Evolutionary conservation across 1,139 yeast genomes (phyloP).

Genomic region (Yamadazyma atlantica): DNA sequence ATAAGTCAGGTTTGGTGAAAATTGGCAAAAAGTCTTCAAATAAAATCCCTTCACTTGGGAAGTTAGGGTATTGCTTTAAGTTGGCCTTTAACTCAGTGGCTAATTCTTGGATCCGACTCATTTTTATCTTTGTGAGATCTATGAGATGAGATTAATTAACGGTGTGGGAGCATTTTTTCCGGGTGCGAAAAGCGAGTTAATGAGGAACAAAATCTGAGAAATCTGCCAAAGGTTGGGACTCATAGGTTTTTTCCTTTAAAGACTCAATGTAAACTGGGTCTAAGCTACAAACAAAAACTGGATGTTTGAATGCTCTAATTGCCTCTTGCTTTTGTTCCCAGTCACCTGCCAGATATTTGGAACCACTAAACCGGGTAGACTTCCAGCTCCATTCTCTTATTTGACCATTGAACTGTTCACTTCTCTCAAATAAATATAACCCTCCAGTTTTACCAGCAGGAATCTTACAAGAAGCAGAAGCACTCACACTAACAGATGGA

Average conservation of each 20-base stretch:
- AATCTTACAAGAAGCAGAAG: constrained; percentile 10
- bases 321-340: constrained; percentile 7
- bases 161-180: too few species aligned
- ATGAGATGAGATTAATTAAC: not conserved
- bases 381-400: constrained; percentile 11
- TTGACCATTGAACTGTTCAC: constrained; percentile 4
- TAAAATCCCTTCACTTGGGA: constrained; percentile 88
- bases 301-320: constrained; percentile 12
- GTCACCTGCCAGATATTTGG: constrained; percentile 9
- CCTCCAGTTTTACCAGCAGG: constrained; percentile 13
- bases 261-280: constrained; percentile 11
- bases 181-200: too few species aligned
- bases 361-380: constrained; percentile 1
- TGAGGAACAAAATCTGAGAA: not conserved
- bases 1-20: constrained; percentile 76
- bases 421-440: constrained; percentile 12
- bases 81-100: constrained; percentile 64
- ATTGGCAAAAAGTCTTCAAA: constrained; percentile 96
- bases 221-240: not conserved
- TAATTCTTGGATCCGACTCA: constrained; percentile 33
- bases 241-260: not conserved
- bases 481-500: constrained; percentile 3
- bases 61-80: constrained; percentile 83
- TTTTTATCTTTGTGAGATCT: not conserved
- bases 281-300: constrained; percentile 13